Conservation (phyloP, 495 filamentous ascomycete species). For the Xeromyces bisporus region DNA sequence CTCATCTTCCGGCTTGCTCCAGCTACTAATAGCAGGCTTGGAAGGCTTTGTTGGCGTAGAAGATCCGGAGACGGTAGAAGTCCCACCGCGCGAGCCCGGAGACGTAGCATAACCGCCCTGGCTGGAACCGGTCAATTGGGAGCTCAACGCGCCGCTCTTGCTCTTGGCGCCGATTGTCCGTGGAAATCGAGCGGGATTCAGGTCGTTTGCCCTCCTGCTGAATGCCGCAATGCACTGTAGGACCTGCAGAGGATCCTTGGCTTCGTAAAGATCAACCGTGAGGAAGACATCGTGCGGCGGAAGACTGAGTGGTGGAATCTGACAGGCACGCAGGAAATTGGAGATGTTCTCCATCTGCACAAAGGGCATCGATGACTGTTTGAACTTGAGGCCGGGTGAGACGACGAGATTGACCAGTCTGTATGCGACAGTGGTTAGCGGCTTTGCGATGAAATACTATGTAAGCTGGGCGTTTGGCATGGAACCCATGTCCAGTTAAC, state of each 20-base stretch:
- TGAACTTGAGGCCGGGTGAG: slow-evolving; percentile 60
- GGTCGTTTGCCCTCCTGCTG: slow-evolving; percentile 66
- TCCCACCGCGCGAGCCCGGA: slow-evolving; percentile 41
- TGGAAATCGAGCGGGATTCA: slow-evolving; percentile 57
- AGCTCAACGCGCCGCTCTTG: slow-evolving; percentile 44
- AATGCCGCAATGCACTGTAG: slow-evolving; percentile 86
- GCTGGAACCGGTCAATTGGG: slow-evolving; percentile 48
- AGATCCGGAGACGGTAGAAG: slow-evolving; percentile 36
- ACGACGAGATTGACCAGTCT: slow-evolving; percentile 76
- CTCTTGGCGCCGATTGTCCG: slow-evolving; percentile 49
- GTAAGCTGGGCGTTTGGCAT: not conserved
- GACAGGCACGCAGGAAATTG: slow-evolving; percentile 79
- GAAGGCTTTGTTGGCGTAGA: slow-evolving; percentile 47
- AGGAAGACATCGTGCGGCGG: slow-evolving; percentile 91
- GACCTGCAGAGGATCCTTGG: slow-evolving; percentile 93
- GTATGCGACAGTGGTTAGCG: too few species aligned
- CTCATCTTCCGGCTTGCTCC: slow-evolving; percentile 77
- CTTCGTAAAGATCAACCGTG: slow-evolving; percentile 92
- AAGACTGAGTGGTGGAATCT: slow-evolving; percentile 65
- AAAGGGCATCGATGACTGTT: slow-evolving; percentile 84
- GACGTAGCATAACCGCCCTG: slow-evolving; percentile 19
- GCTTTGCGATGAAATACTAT: slow-evolving; percentile 1
- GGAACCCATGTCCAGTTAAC: slow-evolving; percentile 6
- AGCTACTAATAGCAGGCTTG: slow-evolving; percentile 52
- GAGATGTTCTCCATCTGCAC: slow-evolving; percentile 99